These are phyloP conservation scores for Pinus tabuliformis DNA, from an alignment of 75 land plant genomes.

Conservation along the genomic window DNA sequence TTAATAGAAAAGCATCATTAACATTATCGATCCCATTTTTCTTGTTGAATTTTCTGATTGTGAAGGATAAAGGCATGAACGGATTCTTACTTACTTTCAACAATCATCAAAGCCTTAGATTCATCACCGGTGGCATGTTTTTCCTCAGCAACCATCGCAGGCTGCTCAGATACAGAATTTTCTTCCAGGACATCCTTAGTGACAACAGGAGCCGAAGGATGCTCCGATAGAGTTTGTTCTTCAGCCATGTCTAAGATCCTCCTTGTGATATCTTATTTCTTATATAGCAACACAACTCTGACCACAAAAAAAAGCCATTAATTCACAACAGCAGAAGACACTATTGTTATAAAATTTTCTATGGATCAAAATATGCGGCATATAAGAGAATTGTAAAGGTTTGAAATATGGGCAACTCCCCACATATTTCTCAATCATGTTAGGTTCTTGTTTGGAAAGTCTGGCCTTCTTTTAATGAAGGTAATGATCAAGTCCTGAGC, in stretches of 20 bases:
- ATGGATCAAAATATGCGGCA: no score
- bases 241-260: constrained; percentile 1
- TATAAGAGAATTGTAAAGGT: no score
- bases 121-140: not conserved
- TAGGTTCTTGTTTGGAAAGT: no score
- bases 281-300: not conserved
- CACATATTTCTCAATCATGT: no score
- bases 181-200: constrained; percentile 2
- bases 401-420: no score
- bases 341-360: no score
- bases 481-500: no score
- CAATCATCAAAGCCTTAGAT: constrained; percentile 3
- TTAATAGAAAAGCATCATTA: not conserved
- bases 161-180: not conserved
- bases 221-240: not conserved
- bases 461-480: no score
- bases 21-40: not conserved
- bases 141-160: not conserved
- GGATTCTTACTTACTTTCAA: constrained; percentile 2
- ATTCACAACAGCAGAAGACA: no score
- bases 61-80: not conserved
- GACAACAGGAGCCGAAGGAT: not conserved
- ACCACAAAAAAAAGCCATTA: not conserved
- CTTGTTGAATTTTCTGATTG: not conserved
- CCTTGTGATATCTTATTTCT: not conserved